These are phyloP conservation scores for Jaltomata sinuosa DNA, from an alignment of 257 asterid species.

Conservation along the genomic window DNA sequence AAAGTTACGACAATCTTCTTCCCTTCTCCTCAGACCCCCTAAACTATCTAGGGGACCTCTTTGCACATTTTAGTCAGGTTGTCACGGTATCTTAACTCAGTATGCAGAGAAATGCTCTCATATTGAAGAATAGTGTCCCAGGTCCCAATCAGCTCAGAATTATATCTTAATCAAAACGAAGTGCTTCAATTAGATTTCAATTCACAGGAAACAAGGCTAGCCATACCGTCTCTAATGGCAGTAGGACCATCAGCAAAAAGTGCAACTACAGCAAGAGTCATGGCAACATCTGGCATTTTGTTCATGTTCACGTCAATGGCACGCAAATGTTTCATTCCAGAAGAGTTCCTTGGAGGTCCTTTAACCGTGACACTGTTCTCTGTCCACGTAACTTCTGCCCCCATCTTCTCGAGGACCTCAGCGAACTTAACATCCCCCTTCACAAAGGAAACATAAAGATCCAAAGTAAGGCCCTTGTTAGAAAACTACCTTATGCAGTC, in stretches of 20 bases:
- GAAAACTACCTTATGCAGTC: neutral
- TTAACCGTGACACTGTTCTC: slow-evolving; percentile 93
- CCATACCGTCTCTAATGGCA: slow-evolving; percentile 83
- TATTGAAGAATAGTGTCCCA: neutral
- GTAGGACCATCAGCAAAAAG: slow-evolving; percentile 95
- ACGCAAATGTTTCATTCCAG: slow-evolving; percentile 61
- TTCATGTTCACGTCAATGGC: slow-evolving; percentile 91
- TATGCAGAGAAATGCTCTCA: neutral
- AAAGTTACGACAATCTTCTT: neutral
- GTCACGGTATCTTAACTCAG: neutral
- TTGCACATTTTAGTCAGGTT: neutral
- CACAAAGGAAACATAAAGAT: neutral
- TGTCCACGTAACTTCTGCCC: slow-evolving; percentile 90
- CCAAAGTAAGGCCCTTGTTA: neutral
- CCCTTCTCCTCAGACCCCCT: neutral
- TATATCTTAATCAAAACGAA: neutral
- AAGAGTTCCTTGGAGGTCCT: slow-evolving; percentile 62
- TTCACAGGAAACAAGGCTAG: neutral
- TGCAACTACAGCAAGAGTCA: slow-evolving; percentile 98
- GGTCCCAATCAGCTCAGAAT: neutral
- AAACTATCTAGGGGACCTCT: neutral
- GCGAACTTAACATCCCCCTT: slow-evolving; percentile 98
- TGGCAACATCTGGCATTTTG: slow-evolving; percentile 99
- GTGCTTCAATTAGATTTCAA: neutral
- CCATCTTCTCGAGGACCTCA: slow-evolving; percentile 95